A percentile compares a stretch with the other conserved stretches of the same genome.
Conservation (phyloP, 78 protist genomes). For the Anaeramoeba ignava region DNA sequence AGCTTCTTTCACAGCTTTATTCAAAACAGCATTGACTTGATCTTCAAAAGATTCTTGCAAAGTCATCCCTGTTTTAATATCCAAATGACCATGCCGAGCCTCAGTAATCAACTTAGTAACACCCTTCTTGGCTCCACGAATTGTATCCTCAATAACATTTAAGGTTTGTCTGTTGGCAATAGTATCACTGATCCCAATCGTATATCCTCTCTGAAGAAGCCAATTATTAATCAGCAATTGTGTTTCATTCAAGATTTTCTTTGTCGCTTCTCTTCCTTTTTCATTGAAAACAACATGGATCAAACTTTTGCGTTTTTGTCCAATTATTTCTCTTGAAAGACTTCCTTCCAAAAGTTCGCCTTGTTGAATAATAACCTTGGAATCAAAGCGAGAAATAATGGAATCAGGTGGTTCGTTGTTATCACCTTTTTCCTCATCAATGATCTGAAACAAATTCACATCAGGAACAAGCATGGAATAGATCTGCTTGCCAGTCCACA, state of each 20-base stretch:
- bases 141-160: conserved; percentile 35
- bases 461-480: conserved; percentile 65
- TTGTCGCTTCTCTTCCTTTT: conserved; percentile 67
- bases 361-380: conserved; percentile 62
- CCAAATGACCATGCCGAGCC: conserved; percentile 34
- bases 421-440: conserved; percentile 26
- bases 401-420: conserved; percentile 22
- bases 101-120: conserved; percentile 32
- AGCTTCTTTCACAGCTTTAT: conserved; percentile 77
- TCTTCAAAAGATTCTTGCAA: conserved; percentile 85
- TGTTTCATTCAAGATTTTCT: conserved; percentile 51
- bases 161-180: conserved; percentile 77
- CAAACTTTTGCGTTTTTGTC: conserved; percentile 29
- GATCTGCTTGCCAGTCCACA: conserved; percentile 97
- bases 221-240: conserved; percentile 81
- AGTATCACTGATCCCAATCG: conserved; percentile 88
- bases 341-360: conserved; percentile 44
- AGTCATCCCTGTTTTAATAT: conserved; percentile 61
- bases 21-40: conserved; percentile 75
- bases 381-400: conserved; percentile 50
- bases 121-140: conserved; percentile 47
- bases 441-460: conserved; percentile 40
- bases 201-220: conserved; percentile 70
- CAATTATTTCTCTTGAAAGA: not conserved
- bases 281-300: conserved; percentile 81